Conservation (phyloP, 192 early-diverging fungal species). For the Mortierella antarctica region DNA sequence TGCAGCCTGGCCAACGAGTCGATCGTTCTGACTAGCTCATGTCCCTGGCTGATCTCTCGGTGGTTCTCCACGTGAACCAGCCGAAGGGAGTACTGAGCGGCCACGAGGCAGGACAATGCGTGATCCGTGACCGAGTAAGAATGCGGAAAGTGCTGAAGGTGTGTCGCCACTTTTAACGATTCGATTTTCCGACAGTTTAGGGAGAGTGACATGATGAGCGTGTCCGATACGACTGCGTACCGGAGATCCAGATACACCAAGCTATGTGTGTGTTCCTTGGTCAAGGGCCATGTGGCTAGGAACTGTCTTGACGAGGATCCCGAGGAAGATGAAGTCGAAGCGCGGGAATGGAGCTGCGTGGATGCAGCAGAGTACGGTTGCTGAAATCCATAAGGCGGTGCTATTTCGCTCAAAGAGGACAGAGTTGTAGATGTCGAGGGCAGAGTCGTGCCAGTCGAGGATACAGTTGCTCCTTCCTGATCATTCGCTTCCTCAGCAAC, state of each 20-base stretch:
- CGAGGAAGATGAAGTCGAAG: conserved; percentile 8
- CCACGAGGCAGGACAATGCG: conserved; percentile 26
- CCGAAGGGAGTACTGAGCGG: conserved; percentile 12
- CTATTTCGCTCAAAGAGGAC: not conserved
- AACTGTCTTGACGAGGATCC: conserved; percentile 15
- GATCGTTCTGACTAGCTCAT: conserved; percentile 26
- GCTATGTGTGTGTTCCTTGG: conserved; percentile 40
- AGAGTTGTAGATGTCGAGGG: not conserved
- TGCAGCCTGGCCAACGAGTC: conserved; percentile 14
- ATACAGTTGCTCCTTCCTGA: not conserved
- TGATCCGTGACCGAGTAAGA: conserved; percentile 40
- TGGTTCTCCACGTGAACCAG: conserved; percentile 46
- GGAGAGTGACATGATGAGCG: conserved; percentile 24
- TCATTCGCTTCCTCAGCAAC: not conserved
- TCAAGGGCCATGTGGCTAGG: conserved; percentile 35
- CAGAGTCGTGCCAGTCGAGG: not conserved
- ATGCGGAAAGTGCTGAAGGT: conserved; percentile 35
- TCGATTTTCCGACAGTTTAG: conserved; percentile 42
- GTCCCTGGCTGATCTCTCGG: conserved; percentile 48
- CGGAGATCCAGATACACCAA: conserved; percentile 44
- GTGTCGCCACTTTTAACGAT: conserved; percentile 38
- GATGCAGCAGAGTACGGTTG: conserved; percentile 14
- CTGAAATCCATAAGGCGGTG: conserved; percentile 4
- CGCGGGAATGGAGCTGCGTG: conserved; percentile 9
- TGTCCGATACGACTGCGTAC: conserved; percentile 30